Evolutionary conservation across 352 stramenopile species (phyloP), one percentile per base, ranked within the genome.

Genomic region (Pythium coloratum): DNA sequence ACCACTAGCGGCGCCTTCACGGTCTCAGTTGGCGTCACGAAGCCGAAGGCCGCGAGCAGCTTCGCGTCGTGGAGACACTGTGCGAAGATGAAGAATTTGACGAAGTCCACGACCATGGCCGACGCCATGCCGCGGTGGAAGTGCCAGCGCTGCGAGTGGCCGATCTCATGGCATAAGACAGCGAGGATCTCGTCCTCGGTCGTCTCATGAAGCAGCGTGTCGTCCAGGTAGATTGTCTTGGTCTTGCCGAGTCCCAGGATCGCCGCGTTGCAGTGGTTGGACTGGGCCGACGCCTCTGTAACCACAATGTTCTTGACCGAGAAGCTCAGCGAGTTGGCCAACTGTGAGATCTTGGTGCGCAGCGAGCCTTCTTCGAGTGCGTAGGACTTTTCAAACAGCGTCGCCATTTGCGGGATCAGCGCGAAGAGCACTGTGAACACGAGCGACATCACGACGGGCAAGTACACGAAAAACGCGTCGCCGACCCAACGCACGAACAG

Each of bases 231-330:
- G 72, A 98, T 98, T 30, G 96, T 89, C 76, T 99, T 98, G 78
- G 93, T 98, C 70, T 95, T 97, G 71, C 97, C 97, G 56, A 98
- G 94, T 12, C 97, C 96, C 42, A 84, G 89, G 53, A 96, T 87
- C 61, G 90, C 90, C 12, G 87, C 85, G 55, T 92, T 95, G 61
- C 80, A 93, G 77, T 98, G 94, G 65, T 78, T 90, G 6, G 90
- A 98, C 24, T 95, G 86, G 80, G 98, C 98, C 20, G 94, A 98
- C 36, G 95, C 96, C 77, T 99, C 96, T 72, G 97, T 96, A 6
- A 98, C 91, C 71, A 98, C 99, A 36, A 99, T 84, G 69, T 99
- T 97, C 6, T 93, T 98, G 54, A 99, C 76, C 32, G 97, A 96
- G 70, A 98, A 99, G 9, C 85, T 59, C 24, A 99, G 88, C 20